These are phyloP conservation scores for Blastocrithidia nonstop DNA, from an alignment of 208 protist genomes.

Conservation along the genomic window DNA sequence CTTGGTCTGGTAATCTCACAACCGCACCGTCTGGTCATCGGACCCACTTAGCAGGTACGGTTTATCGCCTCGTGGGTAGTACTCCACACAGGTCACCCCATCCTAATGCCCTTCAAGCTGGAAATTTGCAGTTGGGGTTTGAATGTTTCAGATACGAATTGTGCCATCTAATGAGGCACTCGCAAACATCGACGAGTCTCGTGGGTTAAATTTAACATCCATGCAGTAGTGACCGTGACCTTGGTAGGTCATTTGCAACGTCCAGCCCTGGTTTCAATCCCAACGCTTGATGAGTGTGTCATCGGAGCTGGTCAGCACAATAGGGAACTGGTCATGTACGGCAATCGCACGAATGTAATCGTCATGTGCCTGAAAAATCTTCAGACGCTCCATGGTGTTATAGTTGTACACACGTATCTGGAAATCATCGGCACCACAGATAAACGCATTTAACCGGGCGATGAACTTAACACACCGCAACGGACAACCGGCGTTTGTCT, in stretches of 20 bases:
- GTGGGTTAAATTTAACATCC: conserved; percentile 95
- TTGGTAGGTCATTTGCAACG: conserved; percentile 86
- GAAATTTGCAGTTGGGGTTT: conserved; percentile 88
- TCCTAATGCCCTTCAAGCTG: conserved; percentile 96
- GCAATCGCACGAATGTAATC: conserved; percentile 95
- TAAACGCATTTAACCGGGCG: conserved; percentile 91
- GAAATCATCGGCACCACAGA: conserved; percentile 93
- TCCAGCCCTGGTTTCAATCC: conserved; percentile 96
- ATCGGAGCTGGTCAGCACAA: conserved; percentile 93
- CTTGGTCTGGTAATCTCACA: conserved; percentile 99
- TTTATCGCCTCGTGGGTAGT: conserved; percentile 95
- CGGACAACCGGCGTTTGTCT: conserved; percentile 84
- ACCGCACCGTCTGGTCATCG: conserved; percentile 91
- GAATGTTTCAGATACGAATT: conserved; percentile 94
- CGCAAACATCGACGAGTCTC: conserved; percentile 97
- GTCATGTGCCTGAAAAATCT: conserved; percentile 92
- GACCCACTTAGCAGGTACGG: conserved; percentile 96
- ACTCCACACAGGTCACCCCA: conserved; percentile 98
- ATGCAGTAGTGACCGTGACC: conserved; percentile 98
- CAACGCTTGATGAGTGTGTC: conserved; percentile 97
- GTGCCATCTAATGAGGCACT: conserved; percentile 94
- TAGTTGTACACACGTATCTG: conserved; percentile 96
- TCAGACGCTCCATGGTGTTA: conserved; percentile 97
- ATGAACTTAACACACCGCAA: conserved; percentile 95
- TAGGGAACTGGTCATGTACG: conserved; percentile 94